These are phyloP conservation scores for Chalara sp. DNA, from an alignment of 2,329 filamentous ascomycete species.

Conservation along the genomic window DNA sequence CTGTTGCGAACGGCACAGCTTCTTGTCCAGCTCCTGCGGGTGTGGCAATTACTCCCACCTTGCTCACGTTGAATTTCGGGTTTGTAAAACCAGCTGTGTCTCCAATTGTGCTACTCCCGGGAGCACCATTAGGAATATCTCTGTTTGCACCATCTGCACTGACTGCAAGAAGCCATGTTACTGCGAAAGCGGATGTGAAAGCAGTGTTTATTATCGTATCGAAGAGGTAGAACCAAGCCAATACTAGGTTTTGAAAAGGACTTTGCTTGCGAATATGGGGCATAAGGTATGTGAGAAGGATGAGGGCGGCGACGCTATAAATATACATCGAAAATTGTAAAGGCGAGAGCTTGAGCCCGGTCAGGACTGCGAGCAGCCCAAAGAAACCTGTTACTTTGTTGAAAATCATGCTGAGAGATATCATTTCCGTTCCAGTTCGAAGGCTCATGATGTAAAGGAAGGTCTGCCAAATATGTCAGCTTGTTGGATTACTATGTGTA, in stretches of 20 bases:
- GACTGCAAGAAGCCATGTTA: constrained; percentile 80
- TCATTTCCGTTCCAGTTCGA: constrained; percentile 78
- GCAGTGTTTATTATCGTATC: constrained; percentile 76
- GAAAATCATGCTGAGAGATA: constrained; percentile 74
- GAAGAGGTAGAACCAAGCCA: constrained; percentile 80
- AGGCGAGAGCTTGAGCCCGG: constrained; percentile 74
- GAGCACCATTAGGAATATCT: constrained; percentile 30
- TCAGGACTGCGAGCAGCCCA: constrained; percentile 81
- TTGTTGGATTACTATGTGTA: no score
- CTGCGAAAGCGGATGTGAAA: constrained; percentile 76
- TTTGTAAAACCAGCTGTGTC: constrained; percentile 59
- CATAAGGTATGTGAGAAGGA: constrained; percentile 61
- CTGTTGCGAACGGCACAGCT: constrained; percentile 38
- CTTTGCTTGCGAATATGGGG: constrained; percentile 74
- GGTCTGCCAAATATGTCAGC: constrained; percentile 47
- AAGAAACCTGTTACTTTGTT: constrained; percentile 92
- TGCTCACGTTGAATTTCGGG: constrained; percentile 53
- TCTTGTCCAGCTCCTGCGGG: constrained; percentile 46
- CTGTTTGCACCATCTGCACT: constrained; percentile 31
- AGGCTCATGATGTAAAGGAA: constrained; percentile 84
- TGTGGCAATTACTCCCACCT: constrained; percentile 45
- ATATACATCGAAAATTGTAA: constrained; percentile 89
- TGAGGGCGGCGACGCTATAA: constrained; percentile 70
- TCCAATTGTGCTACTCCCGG: constrained; percentile 38
- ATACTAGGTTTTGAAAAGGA: constrained; percentile 70